Base-by-base conservation (phyloP, 441 rosid genomes). In the Melastoma candidum region DNA sequence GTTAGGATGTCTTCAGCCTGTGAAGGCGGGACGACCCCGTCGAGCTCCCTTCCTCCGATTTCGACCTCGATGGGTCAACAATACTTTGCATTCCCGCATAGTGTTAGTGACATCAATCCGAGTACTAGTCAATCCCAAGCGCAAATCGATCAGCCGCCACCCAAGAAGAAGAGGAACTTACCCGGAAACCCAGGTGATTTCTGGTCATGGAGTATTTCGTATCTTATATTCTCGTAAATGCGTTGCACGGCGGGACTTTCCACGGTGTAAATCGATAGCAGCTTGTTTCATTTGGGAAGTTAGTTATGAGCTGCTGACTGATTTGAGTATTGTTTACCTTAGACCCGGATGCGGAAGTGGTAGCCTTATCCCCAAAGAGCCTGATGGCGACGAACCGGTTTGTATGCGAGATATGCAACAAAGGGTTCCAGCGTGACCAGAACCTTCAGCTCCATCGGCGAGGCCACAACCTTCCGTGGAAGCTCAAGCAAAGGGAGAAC, bases 331-430 rank as follows among this genome's bases (percentile, higher is more conserved):
- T 17, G 22, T 17, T 17, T 17, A 17, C 22, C 14, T 32, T 76
- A 86, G 92, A 83, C 82, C 95, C 95, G 59, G 92, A 83, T 56
- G 77, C 92, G 61, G 95, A 86, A 76, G 95, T 86, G 76, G 71
- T 86, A 61, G 82, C 95, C 67, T 66, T 86, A 54, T 83, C 95
- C 41, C 95, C 95, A 32, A 83, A 75, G 66, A 71, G 92, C n/a
- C 70, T 86, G 56, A 68, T 79, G 83, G 82, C 95, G 56, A 86
- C 85, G 49, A 86, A 85, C 65, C 74, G 95, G 65, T 85, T 85
- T 52, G 59, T 85, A 9, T 85, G 94, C 67, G 94, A 85, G 83
- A 80, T 85, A 76, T 85, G 94, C 64, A 78, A 65, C 82, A 85
- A 85, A 66, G 94, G 94, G n/a, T 85, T 85, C 53, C 94, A 82